These are phyloP conservation scores for Acer negundo DNA, from an alignment of 345 rosid species.

Conservation along the genomic window DNA sequence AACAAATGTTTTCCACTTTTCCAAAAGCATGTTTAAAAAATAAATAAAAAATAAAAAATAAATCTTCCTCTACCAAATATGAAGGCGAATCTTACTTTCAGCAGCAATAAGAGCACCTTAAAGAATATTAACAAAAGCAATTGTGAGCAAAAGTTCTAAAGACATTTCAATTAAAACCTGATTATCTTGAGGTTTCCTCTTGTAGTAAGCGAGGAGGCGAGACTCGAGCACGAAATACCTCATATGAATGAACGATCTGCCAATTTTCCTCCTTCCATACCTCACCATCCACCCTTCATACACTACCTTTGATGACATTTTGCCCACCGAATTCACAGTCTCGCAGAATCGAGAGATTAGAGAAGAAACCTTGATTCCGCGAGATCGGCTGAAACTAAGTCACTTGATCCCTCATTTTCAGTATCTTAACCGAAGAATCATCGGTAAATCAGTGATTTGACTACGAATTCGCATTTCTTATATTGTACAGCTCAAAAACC, in stretches of 20 bases:
- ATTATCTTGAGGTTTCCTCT: slow-evolving; percentile 91
- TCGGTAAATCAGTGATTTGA: slow-evolving; percentile 16
- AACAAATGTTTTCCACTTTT: slow-evolving; percentile 21
- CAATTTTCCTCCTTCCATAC: slow-evolving; percentile 97
- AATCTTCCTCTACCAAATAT: not conserved
- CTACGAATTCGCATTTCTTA: slow-evolving; percentile 22
- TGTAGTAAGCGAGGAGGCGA: slow-evolving; percentile 94
- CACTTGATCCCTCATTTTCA: slow-evolving; percentile 28
- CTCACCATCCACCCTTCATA: slow-evolving; percentile 99
- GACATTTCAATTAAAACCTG: slow-evolving; percentile 52
- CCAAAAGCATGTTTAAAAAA: slow-evolving; percentile 9
- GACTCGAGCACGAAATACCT: slow-evolving; percentile 92
- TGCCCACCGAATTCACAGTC: slow-evolving; percentile 15
- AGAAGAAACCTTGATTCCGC: slow-evolving; percentile 35
- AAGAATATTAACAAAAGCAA: not conserved
- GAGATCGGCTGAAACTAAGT: slow-evolving; percentile 26
- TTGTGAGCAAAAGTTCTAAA: not conserved
- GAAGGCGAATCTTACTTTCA: slow-evolving; percentile 1
- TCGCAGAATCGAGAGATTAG: slow-evolving; percentile 46
- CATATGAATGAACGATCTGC: slow-evolving; percentile 94
- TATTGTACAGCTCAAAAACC: not conserved
- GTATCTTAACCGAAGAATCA: slow-evolving; percentile 17
- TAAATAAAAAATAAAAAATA: too few relatives aligned
- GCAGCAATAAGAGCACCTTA: slow-evolving; percentile 7
- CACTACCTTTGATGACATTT: slow-evolving; percentile 82